phyloP scores from a whole-genome alignment of 164 flowering plant genomes.

The Santalum album region DNA sequence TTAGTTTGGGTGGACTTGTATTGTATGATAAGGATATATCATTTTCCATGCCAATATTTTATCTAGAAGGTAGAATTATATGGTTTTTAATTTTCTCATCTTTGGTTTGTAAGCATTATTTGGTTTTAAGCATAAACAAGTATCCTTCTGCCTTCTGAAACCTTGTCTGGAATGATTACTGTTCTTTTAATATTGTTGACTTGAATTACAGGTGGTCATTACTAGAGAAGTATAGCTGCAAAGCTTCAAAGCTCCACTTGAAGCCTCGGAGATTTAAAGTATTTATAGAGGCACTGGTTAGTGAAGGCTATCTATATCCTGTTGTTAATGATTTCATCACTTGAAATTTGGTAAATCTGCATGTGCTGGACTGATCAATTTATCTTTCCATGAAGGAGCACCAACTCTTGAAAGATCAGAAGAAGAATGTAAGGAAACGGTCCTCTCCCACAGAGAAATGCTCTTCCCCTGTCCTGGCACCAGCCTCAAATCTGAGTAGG shows the following conservation, averaged over 20 bases:
- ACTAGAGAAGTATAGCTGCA: slow-evolving; percentile 93
- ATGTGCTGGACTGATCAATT: slow-evolving; percentile 14
- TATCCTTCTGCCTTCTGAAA: no score
- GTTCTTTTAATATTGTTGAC: neutral
- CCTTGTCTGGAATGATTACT: neutral
- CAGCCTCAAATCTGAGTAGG: slow-evolving; percentile 37
- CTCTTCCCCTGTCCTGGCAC: slow-evolving; percentile 27
- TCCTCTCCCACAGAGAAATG: slow-evolving; percentile 43
- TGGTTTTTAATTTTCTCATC: no score
- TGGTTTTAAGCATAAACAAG: no score
- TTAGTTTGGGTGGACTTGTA: neutral
- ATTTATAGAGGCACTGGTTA: slow-evolving; percentile 86
- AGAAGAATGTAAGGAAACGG: slow-evolving; percentile 54
- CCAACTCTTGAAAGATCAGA: slow-evolving; percentile 90
- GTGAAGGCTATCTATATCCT: slow-evolving; percentile 17
- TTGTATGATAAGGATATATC: neutral
- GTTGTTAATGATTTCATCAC: neutral
- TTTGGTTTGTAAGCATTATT: no score
- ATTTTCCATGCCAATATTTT: neutral
- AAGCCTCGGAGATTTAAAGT: slow-evolving; percentile 92
- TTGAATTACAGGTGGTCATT: slow-evolving; percentile 80
- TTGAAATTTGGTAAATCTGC: neutral
- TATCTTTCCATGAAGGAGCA: slow-evolving; percentile 57
- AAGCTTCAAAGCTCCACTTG: slow-evolving; percentile 90
- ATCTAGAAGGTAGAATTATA: no score